A percentile compares a stretch with the other conserved stretches of the same genome.
Conservation (phyloP, 371 early-diverging fungal genomes). For the Nosema muscidifuracis region DNA sequence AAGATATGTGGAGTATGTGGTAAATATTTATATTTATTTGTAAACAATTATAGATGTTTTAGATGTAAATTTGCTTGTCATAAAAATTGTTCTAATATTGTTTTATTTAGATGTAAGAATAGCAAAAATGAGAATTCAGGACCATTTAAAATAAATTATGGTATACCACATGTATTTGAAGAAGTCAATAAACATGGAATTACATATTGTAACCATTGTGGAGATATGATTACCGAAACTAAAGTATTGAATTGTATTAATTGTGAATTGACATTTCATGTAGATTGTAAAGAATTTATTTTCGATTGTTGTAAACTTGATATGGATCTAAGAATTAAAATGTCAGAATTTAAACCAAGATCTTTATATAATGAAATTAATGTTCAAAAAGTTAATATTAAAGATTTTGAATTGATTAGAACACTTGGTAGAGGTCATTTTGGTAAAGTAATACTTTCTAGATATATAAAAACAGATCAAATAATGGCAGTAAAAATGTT, state of each 20-base stretch:
- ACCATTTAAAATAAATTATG: constrained; percentile 68
- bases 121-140: constrained; percentile 55
- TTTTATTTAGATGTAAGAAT: constrained; percentile 72
- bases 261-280: constrained; percentile 74
- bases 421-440: constrained; percentile 90
- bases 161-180: constrained; percentile 82
- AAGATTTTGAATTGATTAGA: constrained; percentile 79
- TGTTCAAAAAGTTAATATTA: constrained; percentile 63
- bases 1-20: constrained; percentile 55
- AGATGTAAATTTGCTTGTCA: constrained; percentile 81
- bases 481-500: constrained; percentile 85
- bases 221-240: constrained; percentile 73
- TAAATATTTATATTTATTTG: not conserved
- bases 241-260: constrained; percentile 62
- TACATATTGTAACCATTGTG: constrained; percentile 92
- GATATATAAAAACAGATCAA: constrained; percentile 70
- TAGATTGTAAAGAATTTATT: constrained; percentile 71
- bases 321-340: constrained; percentile 65
- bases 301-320: constrained; percentile 84
- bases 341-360: constrained; percentile 44
- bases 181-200: constrained; percentile 69
- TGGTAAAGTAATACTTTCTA: constrained; percentile 90
- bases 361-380: constrained; percentile 1
- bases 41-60: constrained; percentile 39
- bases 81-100: constrained; percentile 72